Conservation (phyloP, 2,329 filamentous ascomycete genomes). For the Phialophora expanda region DNA sequence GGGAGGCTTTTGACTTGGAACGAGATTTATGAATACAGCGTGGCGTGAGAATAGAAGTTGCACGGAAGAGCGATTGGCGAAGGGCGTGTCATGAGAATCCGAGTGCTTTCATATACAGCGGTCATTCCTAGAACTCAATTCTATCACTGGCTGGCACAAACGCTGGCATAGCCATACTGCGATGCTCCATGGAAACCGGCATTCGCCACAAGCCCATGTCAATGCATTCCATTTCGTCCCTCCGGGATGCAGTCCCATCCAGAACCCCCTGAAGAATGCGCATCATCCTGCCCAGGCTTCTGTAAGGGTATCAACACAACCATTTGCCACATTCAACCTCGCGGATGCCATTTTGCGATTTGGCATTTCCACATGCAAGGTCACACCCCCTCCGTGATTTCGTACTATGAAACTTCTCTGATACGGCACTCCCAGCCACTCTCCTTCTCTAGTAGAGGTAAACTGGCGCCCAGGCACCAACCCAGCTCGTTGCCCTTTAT, state of each 20-base stretch:
- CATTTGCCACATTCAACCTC: neutral
- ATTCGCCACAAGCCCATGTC: neutral
- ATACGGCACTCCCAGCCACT: conserved; percentile 92
- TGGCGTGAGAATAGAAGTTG: neutral
- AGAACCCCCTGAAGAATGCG: neutral
- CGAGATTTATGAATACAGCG: neutral
- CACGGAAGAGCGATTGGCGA: neutral
- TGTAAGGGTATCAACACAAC: neutral
- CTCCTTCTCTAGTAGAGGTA: conserved; percentile 78
- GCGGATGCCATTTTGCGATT: neutral
- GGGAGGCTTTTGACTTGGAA: conserved; percentile 38
- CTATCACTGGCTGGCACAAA: neutral
- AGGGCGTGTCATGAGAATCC: neutral
- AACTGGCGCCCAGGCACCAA: conserved; percentile 95
- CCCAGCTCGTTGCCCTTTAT: conserved; percentile 96
- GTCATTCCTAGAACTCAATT: neutral
- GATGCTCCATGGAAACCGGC: neutral
- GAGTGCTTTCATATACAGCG: neutral
- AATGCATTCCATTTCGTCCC: neutral
- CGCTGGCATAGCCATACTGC: neutral
- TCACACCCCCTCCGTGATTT: neutral
- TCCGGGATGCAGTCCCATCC: neutral
- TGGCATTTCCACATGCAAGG: neutral
- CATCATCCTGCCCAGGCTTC: neutral
- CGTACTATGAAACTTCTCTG: conserved; percentile 69